Base-by-base conservation (phyloP, 164 flowering plant species). In the Akebia trifoliata region DNA sequence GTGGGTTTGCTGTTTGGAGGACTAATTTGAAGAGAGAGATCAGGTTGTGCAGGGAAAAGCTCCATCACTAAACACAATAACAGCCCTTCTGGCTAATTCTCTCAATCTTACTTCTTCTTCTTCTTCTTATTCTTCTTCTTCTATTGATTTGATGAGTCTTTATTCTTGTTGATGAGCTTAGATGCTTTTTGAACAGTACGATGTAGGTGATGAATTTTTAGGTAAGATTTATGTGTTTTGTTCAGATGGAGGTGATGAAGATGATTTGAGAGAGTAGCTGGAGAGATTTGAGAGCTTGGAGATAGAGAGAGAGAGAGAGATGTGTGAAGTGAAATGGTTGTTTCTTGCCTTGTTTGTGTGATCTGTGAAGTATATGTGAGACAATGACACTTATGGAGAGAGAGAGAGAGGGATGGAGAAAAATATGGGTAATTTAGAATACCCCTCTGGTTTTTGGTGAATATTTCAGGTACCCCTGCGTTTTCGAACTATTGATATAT, bases 41-140 rank as follows among this genome's bases (percentile, higher is more conserved):
- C 98, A 24, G 96, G 98, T 68, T 86, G 96, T 46, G 98, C 86
- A 31, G 96, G 93, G 40, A 89, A 92, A 2, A 89, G 72, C 84
- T 92, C 98, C 98, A 92, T 90, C 30, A 46, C 48, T n/a, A n/a
- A n/a, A n/a, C n/a, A n/a, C n/a, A n/a, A n/a, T n/a, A n/a, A n/a
- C n/a, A n/a, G n/a, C n/a, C n/a, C n/a, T n/a, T n/a, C n/a, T n/a
- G n/a, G n/a, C n/a, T n/a, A n/a, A n/a, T n/a, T n/a, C n/a, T n/a
- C n/a, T n/a, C n/a, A n/a, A n/a, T n/a, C n/a, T n/a, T n/a, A n/a
- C n/a, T n/a, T n/a, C n/a, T n/a, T n/a, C n/a, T n/a, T n/a, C n/a
- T n/a, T n/a, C n/a, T n/a, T n/a, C n/a, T n/a, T n/a, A n/a, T n/a
- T n/a, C n/a, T n/a, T n/a, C n/a, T n/a, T n/a, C n/a, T n/a, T n/a